Evolutionary conservation across 2,329 filamentous ascomycete genomes (phyloP), one percentile per base, ranked within the genome.

Genomic region (Parastagonospora avenae): DNA sequence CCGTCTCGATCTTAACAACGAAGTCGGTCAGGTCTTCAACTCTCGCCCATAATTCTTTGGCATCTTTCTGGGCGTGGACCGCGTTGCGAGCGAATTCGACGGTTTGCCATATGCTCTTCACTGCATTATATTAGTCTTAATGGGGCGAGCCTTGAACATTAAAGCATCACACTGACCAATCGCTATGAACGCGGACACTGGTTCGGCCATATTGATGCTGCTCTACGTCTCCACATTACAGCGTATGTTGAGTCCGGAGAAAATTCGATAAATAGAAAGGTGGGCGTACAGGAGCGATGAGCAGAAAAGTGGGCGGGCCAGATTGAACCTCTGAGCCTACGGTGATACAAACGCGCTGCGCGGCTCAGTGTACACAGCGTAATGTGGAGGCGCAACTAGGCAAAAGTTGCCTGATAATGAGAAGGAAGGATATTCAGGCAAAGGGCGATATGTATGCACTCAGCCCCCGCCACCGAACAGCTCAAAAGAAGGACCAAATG

Each of bases 71-170:
- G 14, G 41, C 41, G 33, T 43, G 41, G 27, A 11, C 33, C 4
- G 41, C 15, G 10, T 14, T 27, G n/a, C 30, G 41, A 2, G 30
- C 41, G 27, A 43, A 43, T 15, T 43, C 41, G 2, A 43, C 14
- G 10, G 29, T 30, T 12, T 35, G 41, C 41, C 41, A 43, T 7
- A 14, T 43, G 27, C 29, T 43, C 41, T 43, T 43, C 14, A 43
- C 41, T 43, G 19, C 2, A 43, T 14, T 2, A 24, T 10, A 8
- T 33, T 43, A 43, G 10, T 16, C n/a, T 8, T 16, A 14, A 8
- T 16, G 35, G n/a, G 35, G 35, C 14, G 14, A 6, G 4, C 8
- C 19, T 24, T 16, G 6, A 16, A 37, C 19, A 24, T 24, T 24
- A 24, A 12, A n/a, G 24, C n/a, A 2, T 6, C 12, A 4, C 5